A percentile compares a stretch with the other conserved stretches of the same genome.
These are phyloP conservation scores for Capsella rubella DNA, from an alignment of 441 rosid genomes.

Conservation along the genomic window DNA sequence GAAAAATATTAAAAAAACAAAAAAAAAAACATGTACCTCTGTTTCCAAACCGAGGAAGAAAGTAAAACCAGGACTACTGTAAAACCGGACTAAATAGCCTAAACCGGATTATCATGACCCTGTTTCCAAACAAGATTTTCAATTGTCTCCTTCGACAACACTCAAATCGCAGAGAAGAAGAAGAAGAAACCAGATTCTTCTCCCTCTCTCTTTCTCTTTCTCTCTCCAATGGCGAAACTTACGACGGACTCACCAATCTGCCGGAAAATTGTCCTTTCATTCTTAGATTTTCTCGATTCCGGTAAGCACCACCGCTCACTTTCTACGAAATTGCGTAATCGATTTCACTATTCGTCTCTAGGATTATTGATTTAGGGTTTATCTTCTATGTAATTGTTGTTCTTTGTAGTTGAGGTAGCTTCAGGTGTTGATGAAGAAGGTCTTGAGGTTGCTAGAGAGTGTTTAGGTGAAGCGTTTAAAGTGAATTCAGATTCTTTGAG, in stretches of 20 bases:
- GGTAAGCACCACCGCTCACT: conserved; percentile 44
- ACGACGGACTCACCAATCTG: conserved; percentile 71
- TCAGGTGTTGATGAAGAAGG: conserved; percentile 82
- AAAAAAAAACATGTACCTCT: no score
- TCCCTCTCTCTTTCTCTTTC: conserved; percentile 10
- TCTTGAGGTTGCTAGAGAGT: conserved; percentile 82
- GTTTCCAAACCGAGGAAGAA: no score
- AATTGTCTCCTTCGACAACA: neutral
- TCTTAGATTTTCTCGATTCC: conserved; percentile 74
- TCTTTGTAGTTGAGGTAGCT: conserved; percentile 64
- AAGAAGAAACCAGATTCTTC: conserved; percentile 15
- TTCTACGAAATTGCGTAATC: neutral
- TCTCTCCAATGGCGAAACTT: conserved; percentile 53
- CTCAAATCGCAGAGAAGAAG: conserved; percentile 3
- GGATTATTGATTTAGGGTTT: conserved; percentile 3
- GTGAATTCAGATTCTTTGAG: conserved; percentile 46
- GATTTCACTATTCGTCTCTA: neutral
- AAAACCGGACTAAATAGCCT: no score
- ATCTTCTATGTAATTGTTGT: neutral
- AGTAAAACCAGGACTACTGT: no score
- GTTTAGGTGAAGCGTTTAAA: conserved; percentile 68
- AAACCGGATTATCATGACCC: no score
- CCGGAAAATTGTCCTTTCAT: conserved; percentile 71
- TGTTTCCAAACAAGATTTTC: neutral
- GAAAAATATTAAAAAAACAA: no score